Percentiles rank a stretch among this genome's conserved stretches.
These are phyloP conservation scores for Clonostachys rhizophaga DNA, from an alignment of 2,329 filamentous ascomycete species.

Conservation along the genomic window DNA sequence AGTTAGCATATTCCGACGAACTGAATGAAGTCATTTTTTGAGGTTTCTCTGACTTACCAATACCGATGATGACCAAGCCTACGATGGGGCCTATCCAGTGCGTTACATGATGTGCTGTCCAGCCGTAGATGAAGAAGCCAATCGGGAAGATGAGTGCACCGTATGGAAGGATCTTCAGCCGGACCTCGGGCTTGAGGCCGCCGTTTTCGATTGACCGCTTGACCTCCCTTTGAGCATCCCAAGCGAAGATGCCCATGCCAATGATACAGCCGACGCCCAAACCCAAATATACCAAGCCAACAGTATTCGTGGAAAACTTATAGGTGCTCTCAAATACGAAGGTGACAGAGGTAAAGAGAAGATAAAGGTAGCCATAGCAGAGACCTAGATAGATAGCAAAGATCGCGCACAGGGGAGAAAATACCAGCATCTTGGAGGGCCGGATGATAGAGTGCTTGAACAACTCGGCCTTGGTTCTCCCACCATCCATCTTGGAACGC, in stretches of 20 bases:
- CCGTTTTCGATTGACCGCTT: constrained; percentile 3
- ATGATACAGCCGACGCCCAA: constrained; percentile 17
- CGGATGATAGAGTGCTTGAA: constrained; percentile 54
- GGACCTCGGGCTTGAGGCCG: constrained; percentile 15
- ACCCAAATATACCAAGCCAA: constrained; percentile 17
- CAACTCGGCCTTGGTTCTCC: constrained; percentile 7
- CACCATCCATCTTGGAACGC: constrained; percentile 27
- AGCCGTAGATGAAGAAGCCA: constrained; percentile 20
- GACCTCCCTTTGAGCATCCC: constrained; percentile 1
- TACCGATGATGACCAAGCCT: constrained; percentile 38
- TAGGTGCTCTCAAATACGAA: constrained; percentile 52
- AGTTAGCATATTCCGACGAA: not conserved
- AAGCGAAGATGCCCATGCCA: constrained; percentile 13
- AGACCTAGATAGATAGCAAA: constrained; percentile 62
- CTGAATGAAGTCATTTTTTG: constrained; percentile 26
- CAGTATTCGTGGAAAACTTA: constrained; percentile 39
- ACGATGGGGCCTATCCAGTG: constrained; percentile 24
- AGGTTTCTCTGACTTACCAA: constrained; percentile 18
- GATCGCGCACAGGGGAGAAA: constrained; percentile 59
- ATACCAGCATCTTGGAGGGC: constrained; percentile 59
- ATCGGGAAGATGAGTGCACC: constrained; percentile 15
- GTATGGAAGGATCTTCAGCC: constrained; percentile 14
- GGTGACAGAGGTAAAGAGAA: constrained; percentile 43
- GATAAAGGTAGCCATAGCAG: constrained; percentile 57
- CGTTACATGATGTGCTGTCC: constrained; percentile 13